Percentiles rank a stretch among this genome's conserved stretches.
Conservation (phyloP, 768 basidiomycete species). For the Suillus lakei region DNA sequence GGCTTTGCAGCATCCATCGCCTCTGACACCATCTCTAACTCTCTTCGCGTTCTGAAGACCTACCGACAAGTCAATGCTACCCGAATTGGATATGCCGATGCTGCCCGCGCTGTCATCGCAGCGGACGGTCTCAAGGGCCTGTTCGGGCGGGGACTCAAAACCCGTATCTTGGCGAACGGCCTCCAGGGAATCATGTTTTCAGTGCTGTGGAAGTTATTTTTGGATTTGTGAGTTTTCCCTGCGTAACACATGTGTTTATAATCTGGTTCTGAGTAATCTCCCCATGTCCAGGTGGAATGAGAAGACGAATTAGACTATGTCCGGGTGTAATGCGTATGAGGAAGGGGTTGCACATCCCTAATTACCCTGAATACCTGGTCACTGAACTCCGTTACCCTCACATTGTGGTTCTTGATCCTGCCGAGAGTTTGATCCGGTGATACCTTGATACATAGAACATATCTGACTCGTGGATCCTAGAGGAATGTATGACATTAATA, state of each 20-base stretch:
- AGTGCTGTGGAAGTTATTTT: conserved; percentile 88
- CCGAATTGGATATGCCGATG: conserved; percentile 77
- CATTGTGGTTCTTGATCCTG: not conserved
- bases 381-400: not conserved
- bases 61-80: conserved; percentile 91
- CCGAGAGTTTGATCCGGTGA: not conserved
- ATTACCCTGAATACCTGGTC: not conserved
- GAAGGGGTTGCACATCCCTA: not conserved
- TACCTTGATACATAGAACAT: not conserved
- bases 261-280: not conserved
- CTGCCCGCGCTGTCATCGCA: conserved; percentile 76
- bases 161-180: conserved; percentile 88
- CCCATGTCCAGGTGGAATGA: conserved; percentile 37
- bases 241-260: not conserved
- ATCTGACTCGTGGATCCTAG: not conserved
- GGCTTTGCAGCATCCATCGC: conserved; percentile 87
- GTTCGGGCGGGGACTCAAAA: conserved; percentile 89
- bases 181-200: conserved; percentile 92
- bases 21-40: conserved; percentile 88
- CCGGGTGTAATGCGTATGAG: too few species aligned
- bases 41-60: conserved; percentile 91
- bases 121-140: conserved; percentile 79
- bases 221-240: conserved; percentile 73
- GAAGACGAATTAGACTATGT: conserved; percentile 25
- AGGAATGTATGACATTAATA: not conserved